phyloP scores from a whole-genome alignment of 2,329 filamentous ascomycete species.

The Aspergillus sojae region DNA sequence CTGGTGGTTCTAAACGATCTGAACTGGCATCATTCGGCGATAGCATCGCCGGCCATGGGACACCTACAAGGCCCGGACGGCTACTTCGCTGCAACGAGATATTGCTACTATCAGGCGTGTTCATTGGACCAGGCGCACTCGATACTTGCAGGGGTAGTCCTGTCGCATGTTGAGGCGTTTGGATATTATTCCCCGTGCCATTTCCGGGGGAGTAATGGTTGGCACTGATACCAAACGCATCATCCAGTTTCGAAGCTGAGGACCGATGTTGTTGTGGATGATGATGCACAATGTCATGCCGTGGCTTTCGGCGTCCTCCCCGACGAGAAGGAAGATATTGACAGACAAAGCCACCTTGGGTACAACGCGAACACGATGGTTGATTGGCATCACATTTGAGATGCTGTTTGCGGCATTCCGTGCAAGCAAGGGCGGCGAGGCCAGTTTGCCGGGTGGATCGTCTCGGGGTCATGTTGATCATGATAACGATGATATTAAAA shows the following conservation, averaged over 20 bases:
- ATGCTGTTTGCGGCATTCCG: slow-evolving; percentile 59
- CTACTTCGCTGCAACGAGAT: slow-evolving; percentile 19
- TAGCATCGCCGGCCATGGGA: slow-evolving; percentile 27
- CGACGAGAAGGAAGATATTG: slow-evolving; percentile 72
- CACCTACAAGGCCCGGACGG: slow-evolving; percentile 17
- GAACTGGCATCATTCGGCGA: slow-evolving; percentile 18
- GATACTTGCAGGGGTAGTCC: neutral
- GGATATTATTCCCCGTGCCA: neutral
- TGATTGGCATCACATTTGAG: slow-evolving; percentile 72
- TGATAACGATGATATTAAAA: neutral
- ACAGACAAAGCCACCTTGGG: slow-evolving; percentile 60
- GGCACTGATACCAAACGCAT: slow-evolving; percentile 5
- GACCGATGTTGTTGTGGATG: neutral
- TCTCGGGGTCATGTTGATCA: slow-evolving; percentile 9
- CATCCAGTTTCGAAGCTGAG: slow-evolving; percentile 1
- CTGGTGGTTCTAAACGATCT: slow-evolving; percentile 18
- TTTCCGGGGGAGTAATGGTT: neutral
- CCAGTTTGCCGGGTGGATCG: slow-evolving; percentile 19
- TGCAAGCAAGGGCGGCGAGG: slow-evolving; percentile 46
- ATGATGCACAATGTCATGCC: slow-evolving; percentile 19
- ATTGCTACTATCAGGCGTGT: slow-evolving; percentile 23
- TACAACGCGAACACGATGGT: slow-evolving; percentile 68
- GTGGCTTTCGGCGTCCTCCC: slow-evolving; percentile 50
- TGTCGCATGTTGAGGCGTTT: neutral
- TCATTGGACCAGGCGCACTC: slow-evolving; percentile 16